phyloP scores from a whole-genome alignment of 129 eudicot genomes.

The Oenanthe sinensis region DNA sequence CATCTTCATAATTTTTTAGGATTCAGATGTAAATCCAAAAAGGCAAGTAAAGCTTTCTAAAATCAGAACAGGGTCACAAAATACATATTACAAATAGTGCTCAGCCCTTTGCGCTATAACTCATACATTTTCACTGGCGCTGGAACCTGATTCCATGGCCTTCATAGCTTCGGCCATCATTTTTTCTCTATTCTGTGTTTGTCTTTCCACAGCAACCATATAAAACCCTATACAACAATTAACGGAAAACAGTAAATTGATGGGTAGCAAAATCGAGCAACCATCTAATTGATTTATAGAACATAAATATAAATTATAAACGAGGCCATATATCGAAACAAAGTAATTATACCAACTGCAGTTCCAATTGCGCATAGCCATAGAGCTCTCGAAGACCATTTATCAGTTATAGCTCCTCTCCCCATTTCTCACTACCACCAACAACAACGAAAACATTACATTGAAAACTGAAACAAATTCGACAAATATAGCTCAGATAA shows the following conservation, averaged over 20 bases:
- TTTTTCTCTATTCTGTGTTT: conserved; percentile 59
- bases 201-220: conserved; percentile 85
- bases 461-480: background rate
- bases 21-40: background rate
- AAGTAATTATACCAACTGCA: conserved; percentile 44
- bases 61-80: background rate
- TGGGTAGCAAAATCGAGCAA: background rate
- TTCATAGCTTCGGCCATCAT: conserved; percentile 64
- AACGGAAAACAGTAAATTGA: background rate
- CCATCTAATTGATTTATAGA: background rate
- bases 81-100: background rate
- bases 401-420: conserved; percentile 56
- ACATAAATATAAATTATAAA: background rate
- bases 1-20: background rate
- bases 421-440: conserved; percentile 35
- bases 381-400: conserved; percentile 74
- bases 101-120: background rate
- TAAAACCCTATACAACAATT: conserved; percentile 44
- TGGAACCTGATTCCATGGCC: conserved; percentile 45
- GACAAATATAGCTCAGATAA: background rate
- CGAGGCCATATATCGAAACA: background rate
- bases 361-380: conserved; percentile 79
- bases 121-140: conserved; percentile 17
- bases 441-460: background rate
- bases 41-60: too few relatives aligned